Conservation (phyloP, 1,284 basidiomycete species). For the Leccinum colubrinum region DNA sequence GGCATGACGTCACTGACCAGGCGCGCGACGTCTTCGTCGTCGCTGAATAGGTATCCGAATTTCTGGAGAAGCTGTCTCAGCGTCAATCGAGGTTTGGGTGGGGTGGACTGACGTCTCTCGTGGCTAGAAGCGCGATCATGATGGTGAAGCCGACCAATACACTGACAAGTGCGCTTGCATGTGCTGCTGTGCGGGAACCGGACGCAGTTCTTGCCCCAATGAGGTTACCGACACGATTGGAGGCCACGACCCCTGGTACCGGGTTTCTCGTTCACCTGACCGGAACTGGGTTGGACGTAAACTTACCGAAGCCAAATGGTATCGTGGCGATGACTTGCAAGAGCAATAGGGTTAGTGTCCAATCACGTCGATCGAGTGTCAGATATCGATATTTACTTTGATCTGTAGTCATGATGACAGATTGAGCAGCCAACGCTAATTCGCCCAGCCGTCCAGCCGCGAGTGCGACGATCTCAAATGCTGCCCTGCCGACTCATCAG, state of each 20-base stretch:
- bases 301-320: slow-evolving; percentile 32
- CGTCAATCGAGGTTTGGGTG: neutral
- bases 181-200: slow-evolving; percentile 58
- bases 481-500: slow-evolving; percentile 50
- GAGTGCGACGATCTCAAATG: slow-evolving; percentile 77
- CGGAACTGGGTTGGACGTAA: neutral
- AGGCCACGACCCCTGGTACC: slow-evolving; percentile 60
- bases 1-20: slow-evolving; percentile 75
- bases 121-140: slow-evolving; percentile 57
- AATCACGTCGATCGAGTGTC: neutral
- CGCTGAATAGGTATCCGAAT: slow-evolving; percentile 70
- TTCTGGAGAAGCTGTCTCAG: slow-evolving; percentile 13
- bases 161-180: slow-evolving; percentile 62
- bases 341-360: slow-evolving; percentile 9
- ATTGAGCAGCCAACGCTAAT: slow-evolving; percentile 70
- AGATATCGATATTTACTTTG: slow-evolving; percentile 49
- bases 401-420: slow-evolving; percentile 81
- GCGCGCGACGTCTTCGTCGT: slow-evolving; percentile 56
- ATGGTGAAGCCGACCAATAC: slow-evolving; percentile 57
- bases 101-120: slow-evolving; percentile 47
- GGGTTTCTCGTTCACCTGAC: neutral
- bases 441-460: slow-evolving; percentile 69
- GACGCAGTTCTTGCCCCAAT: slow-evolving; percentile 57
- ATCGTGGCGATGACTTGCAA: slow-evolving; percentile 25
- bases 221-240: slow-evolving; percentile 70